Evolutionary conservation across 345 rosid species (phyloP).

Genomic region (Camelina sativa): DNA sequence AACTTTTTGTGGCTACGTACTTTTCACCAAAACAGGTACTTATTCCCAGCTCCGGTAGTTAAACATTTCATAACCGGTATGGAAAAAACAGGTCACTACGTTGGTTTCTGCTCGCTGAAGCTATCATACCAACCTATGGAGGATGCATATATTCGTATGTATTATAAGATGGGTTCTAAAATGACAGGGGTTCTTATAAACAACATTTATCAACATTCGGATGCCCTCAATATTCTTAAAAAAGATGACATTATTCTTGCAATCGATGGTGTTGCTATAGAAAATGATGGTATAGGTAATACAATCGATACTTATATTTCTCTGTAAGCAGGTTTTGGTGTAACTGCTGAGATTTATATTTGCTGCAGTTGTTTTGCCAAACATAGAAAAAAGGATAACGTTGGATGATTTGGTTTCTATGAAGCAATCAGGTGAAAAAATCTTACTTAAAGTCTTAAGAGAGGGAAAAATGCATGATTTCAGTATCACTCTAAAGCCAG

Average conservation of each 20-base stretch:
- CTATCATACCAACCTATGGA: background rate
- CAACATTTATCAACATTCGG: background rate
- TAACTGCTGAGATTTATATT: background rate
- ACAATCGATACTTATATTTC: no score
- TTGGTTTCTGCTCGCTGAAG: background rate
- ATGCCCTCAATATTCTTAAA: background rate
- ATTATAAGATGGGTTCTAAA: background rate
- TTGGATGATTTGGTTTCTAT: background rate
- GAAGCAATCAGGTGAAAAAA: background rate
- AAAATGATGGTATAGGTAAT: background rate
- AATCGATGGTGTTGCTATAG: background rate
- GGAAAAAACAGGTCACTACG: background rate
- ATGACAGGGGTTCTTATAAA: background rate
- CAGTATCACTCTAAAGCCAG: background rate
- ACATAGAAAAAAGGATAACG: background rate
- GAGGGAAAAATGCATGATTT: background rate
- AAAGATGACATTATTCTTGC: background rate
- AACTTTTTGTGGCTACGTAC: no score
- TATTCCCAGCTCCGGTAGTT: background rate
- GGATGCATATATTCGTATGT: background rate
- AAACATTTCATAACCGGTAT: background rate
- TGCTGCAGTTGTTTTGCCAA: background rate
- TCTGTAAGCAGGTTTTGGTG: background rate
- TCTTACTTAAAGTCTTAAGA: background rate
- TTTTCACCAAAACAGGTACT: background rate